Base-by-base conservation (phyloP, 768 basidiomycete genomes). In the Suillus placidus region DNA sequence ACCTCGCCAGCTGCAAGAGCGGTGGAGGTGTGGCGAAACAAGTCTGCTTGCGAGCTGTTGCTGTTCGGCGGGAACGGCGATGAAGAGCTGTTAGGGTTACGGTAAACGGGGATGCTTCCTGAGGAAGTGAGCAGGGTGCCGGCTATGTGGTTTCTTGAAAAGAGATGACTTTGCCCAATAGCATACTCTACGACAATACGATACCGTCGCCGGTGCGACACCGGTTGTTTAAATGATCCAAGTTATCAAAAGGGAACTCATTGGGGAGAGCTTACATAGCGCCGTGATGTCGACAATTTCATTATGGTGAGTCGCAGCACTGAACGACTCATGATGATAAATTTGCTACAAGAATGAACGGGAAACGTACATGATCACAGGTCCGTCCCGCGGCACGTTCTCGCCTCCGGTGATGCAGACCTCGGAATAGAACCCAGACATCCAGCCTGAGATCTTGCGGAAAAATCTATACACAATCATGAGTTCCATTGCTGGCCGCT, bases 101-200 rank as follows among this genome's bases (percentile, higher is more conserved):
- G 76, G 66, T 85, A 80, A 23, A 92, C 89, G n/a, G 89, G 87
- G 65, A 93, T 90, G 67, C 89, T 89, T 6, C 88, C 90, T 0
- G 87, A 85, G 54, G 88, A 87, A 5, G 80, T 77, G 38, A 92
- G 78, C 45, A 92, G 74, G 1, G 80, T 78, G 1, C 83, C 80
- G 2, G 80, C 70, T 1, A 88, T 69, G 0, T 86, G 87, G 67
- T 89, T n/a, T 86, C 32, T 77, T 78, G 77, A 92, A 93, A 70
- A 92, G 78, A 0, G 80, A 84, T 34, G 88, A 85, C 71, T 91
- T 93, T n/a, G 89, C 88, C 89, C 91, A 86, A 73, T 83, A 86
- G 62, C 85, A 87, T 40, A 92, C 74, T 49, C 79, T 81, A 34
- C 87, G 82, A 42, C 82, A 79, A 69, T 88, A 78, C 4, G 89